Evolutionary conservation across 371 early-diverging fungal genomes (phyloP).

Genomic region (Funneliformis caledonium): DNA sequence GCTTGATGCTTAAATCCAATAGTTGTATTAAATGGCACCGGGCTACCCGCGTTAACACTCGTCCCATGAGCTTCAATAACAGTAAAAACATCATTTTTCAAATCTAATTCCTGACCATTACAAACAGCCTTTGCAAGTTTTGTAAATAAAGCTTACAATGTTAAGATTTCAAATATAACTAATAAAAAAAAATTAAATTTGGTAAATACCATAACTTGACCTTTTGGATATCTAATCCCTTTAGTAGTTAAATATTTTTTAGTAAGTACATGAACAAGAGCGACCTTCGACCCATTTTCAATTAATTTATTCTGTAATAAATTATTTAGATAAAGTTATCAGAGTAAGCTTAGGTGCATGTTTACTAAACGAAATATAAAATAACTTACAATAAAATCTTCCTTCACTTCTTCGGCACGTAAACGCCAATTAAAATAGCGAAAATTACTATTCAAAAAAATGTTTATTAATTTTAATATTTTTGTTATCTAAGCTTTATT

Average conservation of each 20-base stretch:
- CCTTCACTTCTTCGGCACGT: too few relatives aligned
- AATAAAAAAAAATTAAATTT: neutral
- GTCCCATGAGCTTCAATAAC: neutral
- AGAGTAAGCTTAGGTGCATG: too few relatives aligned
- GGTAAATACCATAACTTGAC: constrained; percentile 1
- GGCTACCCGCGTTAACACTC: neutral
- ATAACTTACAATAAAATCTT: too few relatives aligned
- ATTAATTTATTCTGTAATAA: neutral
- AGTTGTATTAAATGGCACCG: neutral
- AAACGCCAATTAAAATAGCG: too few relatives aligned
- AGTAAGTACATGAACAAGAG: neutral
- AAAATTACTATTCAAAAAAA: too few relatives aligned
- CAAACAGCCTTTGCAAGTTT: neutral
- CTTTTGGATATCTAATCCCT: neutral
- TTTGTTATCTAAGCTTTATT: neutral
- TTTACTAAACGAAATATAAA: too few relatives aligned
- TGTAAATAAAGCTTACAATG: too few relatives aligned
- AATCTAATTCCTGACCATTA: neutral
- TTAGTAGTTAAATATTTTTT: neutral
- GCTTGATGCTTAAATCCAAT: constrained; percentile 15
- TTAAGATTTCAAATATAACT: neutral
- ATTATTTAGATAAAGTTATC: too few relatives aligned
- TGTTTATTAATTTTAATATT: too few relatives aligned
- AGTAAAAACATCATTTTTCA: constrained; percentile 18
- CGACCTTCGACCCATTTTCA: neutral